phyloP scores from a whole-genome alignment of 495 filamentous ascomycete genomes.

The Aspergillus kassunensis region DNA sequence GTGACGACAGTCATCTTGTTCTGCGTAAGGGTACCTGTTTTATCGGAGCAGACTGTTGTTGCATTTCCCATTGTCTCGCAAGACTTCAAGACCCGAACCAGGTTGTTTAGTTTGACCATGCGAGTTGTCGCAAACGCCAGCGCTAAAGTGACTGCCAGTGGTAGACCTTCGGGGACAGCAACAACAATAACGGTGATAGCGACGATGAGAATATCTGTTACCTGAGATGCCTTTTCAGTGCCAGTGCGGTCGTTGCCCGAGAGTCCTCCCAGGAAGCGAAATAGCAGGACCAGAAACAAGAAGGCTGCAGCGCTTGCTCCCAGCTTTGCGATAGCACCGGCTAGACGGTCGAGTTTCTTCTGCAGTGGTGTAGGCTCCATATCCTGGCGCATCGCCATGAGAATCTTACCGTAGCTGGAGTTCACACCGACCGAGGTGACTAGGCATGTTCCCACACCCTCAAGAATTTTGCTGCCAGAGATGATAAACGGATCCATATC shows the following conservation, averaged over 20 bases:
- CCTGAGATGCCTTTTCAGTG: constrained; percentile 68
- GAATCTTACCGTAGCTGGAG: constrained; percentile 77
- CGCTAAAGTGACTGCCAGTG: constrained; percentile 64
- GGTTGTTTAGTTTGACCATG: constrained; percentile 67
- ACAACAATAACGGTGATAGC: constrained; percentile 69
- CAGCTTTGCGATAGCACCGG: constrained; percentile 59
- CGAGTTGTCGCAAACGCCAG: constrained; percentile 65
- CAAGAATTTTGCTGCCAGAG: constrained; percentile 86
- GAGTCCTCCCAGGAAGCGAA: constrained; percentile 1
- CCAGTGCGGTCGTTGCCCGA: constrained; percentile 25
- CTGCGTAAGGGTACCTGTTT: constrained; percentile 65
- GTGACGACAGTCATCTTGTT: constrained; percentile 70
- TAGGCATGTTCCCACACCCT: constrained; percentile 79
- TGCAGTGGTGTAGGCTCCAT: constrained; percentile 68
- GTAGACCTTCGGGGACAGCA: constrained; percentile 65
- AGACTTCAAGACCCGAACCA: constrained; percentile 62
- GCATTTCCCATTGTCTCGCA: constrained; percentile 76
- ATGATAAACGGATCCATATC: constrained; percentile 82
- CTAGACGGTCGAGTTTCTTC: constrained; percentile 57
- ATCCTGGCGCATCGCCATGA: constrained; percentile 83
- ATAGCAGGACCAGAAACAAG: not conserved
- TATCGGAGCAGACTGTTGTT: constrained; percentile 66
- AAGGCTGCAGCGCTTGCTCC: constrained; percentile 27
- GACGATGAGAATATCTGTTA: constrained; percentile 64
- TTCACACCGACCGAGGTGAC: constrained; percentile 76